phyloP scores from a whole-genome alignment of 1,284 basidiomycete species.

The Waitea zeae region DNA sequence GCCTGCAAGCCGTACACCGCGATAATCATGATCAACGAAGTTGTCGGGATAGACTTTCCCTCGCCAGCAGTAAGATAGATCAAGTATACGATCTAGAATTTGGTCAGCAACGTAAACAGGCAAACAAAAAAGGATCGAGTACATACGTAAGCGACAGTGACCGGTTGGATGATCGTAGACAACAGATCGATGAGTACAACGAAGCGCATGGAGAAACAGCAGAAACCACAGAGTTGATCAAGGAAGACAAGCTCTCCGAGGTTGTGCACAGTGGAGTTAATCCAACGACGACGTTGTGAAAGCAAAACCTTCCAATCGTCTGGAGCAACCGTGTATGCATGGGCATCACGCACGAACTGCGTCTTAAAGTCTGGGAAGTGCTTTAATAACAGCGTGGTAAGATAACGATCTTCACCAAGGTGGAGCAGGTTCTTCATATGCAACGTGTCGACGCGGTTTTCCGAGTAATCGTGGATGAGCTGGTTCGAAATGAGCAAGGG shows the following conservation, averaged over 20 bases:
- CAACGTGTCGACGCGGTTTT: conserved; percentile 91
- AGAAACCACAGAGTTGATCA: conserved; percentile 92
- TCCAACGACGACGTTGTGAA: conserved; percentile 98
- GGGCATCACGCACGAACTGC: conserved; percentile 86
- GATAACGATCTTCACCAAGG: conserved; percentile 96
- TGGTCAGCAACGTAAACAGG: conserved; percentile 1
- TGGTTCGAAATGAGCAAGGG: conserved; percentile 80
- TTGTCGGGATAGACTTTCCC: conserved; percentile 47
- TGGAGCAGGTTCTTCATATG: conserved; percentile 97
- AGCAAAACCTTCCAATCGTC: conserved; percentile 89
- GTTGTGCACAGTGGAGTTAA: conserved; percentile 98
- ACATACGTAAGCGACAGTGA: conserved; percentile 88
- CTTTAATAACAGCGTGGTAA: conserved; percentile 90
- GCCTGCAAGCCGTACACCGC: conserved; percentile 90
- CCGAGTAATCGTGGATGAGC: conserved; percentile 85
- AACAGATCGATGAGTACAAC: conserved; percentile 92
- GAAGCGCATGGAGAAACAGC: conserved; percentile 98
- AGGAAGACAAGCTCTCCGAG: conserved; percentile 84
- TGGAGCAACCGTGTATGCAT: conserved; percentile 83
- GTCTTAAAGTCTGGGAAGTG: conserved; percentile 89
- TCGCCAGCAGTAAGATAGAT: conserved; percentile 58
- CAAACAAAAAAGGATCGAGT: conserved; percentile 1
- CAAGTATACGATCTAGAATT: conserved; percentile 65
- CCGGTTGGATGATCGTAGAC: conserved; percentile 76
- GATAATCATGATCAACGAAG: conserved; percentile 83